Base-by-base conservation (phyloP, 129 eudicot genomes). In the Chrysanthemum lavandulifolium region DNA sequence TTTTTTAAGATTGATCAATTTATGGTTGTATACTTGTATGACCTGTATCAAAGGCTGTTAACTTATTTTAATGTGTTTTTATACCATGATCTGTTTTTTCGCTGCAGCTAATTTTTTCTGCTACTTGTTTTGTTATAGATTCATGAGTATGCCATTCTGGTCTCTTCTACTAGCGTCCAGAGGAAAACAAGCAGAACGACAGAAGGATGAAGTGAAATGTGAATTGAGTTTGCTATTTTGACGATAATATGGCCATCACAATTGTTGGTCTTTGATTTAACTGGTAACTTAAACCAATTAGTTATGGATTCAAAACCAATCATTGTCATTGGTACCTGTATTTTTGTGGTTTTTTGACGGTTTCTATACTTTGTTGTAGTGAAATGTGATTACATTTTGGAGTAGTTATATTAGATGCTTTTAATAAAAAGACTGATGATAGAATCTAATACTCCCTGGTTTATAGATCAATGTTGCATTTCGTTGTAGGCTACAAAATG, bases 121-220 rank as follows among this genome's bases (percentile, higher is more conserved):
- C 63, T 73, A 53, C 64, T 74, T 51, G 65, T 33, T 56, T 53
- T 74, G 25, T 53, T 74, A 16, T 36, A 75, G 79, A 72, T 65
- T 75, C 79, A 75, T 75, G 66, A 75, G 58, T 3, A 36, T 8
- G 19, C 33, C 66, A 19, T 57, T 18, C 52, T 6, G 14, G 3
- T 40, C 7, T 65, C 13, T 19, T 5, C 52, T 5, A 16, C 56
- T 33, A 71, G 56, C 45, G 16, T 25, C 64, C 50, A 4, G 40
- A 36, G 71, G 63, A 51, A 15, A 25, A 48, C 21, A 60, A 61
- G 77, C 50, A 48, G 21, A 63, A 33, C 19, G 51, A 1, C 21
- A 16, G 69, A 48, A 23, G 40, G 62, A 61, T 59, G 69, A 29
- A 73, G 68, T 27, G 40, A 57, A 47, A 25, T 56, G 13, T 67